A percentile compares a stretch with the other conserved stretches of the same genome.
Evolutionary conservation across 2,329 filamentous ascomycete genomes (phyloP).

Genomic region (Trichoderma pleuroti): DNA sequence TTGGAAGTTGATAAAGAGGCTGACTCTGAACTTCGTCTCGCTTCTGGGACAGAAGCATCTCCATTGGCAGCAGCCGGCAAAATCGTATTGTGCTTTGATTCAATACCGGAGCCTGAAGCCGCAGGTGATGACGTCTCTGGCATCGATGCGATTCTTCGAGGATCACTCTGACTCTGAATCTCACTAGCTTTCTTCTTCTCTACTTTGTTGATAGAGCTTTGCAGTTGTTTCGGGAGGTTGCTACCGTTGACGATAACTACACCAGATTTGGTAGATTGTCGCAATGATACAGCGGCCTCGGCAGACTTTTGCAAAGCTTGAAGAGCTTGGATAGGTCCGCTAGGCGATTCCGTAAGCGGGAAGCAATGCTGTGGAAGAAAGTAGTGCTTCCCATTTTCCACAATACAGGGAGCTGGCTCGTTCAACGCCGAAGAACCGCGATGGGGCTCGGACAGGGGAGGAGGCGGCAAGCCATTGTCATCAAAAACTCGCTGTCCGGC

Average conservation of each 20-base stretch:
- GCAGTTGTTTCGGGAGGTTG: neutral
- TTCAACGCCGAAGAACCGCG: neutral
- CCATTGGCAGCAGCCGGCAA: neutral
- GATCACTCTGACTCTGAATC: neutral
- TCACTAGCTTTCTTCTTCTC: constrained; percentile 5
- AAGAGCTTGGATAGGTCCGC: neutral
- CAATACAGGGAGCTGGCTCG: constrained; percentile 16
- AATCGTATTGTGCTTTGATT: neutral
- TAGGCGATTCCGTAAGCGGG: neutral
- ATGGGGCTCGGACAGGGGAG: constrained; percentile 24
- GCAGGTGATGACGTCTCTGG: neutral
- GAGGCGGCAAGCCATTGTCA: constrained; percentile 30
- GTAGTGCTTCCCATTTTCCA: constrained; percentile 26
- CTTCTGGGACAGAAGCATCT: neutral
- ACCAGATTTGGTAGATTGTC: neutral
- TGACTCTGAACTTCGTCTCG: constrained; percentile 8
- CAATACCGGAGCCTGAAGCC: neutral
- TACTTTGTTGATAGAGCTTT: neutral
- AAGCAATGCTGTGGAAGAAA: constrained; percentile 22
- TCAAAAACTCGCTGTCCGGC: constrained; percentile 30
- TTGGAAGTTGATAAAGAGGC: neutral
- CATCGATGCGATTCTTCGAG: constrained; percentile 5
- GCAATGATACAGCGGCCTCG: constrained; percentile 23
- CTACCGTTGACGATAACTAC: constrained; percentile 25
- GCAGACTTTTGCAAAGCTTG: constrained; percentile 31